These are phyloP conservation scores for Dovyalis caffra DNA, from an alignment of 345 rosid genomes.

Conservation along the genomic window DNA sequence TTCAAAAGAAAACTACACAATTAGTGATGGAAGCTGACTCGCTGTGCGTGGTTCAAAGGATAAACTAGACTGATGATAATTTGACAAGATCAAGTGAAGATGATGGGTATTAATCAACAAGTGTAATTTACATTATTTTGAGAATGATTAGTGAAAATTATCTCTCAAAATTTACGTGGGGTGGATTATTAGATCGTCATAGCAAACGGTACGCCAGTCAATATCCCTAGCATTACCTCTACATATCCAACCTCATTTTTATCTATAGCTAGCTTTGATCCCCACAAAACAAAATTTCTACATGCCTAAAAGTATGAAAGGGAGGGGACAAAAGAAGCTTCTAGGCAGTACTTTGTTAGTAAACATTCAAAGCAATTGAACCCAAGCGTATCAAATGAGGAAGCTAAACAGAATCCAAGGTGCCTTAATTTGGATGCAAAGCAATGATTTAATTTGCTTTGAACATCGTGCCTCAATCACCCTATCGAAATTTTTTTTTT, in stretches of 20 bases:
- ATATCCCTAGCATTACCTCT: not conserved
- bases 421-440: not conserved
- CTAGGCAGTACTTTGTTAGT: slow-evolving; percentile 19
- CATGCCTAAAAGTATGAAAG: slow-evolving; percentile 4
- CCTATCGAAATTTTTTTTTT: not conserved
- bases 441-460: not conserved
- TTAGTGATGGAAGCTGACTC: no score
- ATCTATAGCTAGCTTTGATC: not conserved
- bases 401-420: slow-evolving; percentile 31
- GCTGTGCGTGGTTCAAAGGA: not conserved
- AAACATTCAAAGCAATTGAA: slow-evolving; percentile 6
- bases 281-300: not conserved
- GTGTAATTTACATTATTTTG: not conserved
- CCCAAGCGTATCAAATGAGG: not conserved
- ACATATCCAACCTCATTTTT: not conserved
- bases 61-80: not conserved
- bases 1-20: no score
- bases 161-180: not conserved
- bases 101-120: not conserved
- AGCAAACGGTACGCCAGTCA: not conserved
- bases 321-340: slow-evolving; percentile 34
- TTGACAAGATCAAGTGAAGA: not conserved
- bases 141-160: not conserved
- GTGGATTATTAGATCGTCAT: not conserved
- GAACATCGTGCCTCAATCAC: not conserved